phyloP scores from a whole-genome alignment of 2,329 filamentous ascomycete species.

The Calonectria leucothoes region DNA sequence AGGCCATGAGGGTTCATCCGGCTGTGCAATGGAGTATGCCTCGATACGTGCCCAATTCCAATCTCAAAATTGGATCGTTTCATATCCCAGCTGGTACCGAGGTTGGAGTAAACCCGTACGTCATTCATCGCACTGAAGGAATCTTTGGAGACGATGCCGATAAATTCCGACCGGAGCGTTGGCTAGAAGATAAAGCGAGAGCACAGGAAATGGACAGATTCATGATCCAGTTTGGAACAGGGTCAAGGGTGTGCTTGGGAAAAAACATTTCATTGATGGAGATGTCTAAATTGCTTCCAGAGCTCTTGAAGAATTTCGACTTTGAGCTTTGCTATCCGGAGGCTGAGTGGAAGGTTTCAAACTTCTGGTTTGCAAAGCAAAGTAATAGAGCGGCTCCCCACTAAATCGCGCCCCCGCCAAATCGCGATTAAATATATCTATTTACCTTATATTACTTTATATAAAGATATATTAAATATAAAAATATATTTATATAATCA shows the following conservation, averaged over 20 bases:
- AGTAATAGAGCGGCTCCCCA: no score
- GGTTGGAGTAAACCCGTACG: slow-evolving; percentile 15
- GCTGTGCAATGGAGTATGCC: slow-evolving; percentile 13
- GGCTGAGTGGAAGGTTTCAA: background rate
- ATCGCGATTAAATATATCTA: no score
- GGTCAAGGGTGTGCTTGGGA: slow-evolving; percentile 5
- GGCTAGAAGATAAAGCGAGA: background rate
- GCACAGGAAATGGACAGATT: background rate
- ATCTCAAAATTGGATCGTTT: background rate
- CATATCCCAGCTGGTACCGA: background rate
- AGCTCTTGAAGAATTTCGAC: slow-evolving; percentile 14
- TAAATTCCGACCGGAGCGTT: slow-evolving; percentile 5
- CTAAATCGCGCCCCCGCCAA: no score
- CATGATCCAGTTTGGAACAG: slow-evolving; percentile 5
- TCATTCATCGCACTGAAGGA: slow-evolving; percentile 5
- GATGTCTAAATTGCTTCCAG: slow-evolving; percentile 14
- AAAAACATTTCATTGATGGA: slow-evolving; percentile 21
- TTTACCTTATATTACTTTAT: no score
- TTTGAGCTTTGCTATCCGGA: background rate
- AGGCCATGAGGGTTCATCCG: slow-evolving; percentile 18
- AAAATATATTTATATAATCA: no score
- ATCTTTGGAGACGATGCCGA: slow-evolving; percentile 16
- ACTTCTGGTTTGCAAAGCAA: background rate
- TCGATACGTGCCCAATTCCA: background rate
- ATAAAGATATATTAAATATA: no score